Evolutionary conservation across 768 basidiomycete genomes (phyloP), one percentile per base, ranked within the genome.

Genomic region (Leccinum variicolor): DNA sequence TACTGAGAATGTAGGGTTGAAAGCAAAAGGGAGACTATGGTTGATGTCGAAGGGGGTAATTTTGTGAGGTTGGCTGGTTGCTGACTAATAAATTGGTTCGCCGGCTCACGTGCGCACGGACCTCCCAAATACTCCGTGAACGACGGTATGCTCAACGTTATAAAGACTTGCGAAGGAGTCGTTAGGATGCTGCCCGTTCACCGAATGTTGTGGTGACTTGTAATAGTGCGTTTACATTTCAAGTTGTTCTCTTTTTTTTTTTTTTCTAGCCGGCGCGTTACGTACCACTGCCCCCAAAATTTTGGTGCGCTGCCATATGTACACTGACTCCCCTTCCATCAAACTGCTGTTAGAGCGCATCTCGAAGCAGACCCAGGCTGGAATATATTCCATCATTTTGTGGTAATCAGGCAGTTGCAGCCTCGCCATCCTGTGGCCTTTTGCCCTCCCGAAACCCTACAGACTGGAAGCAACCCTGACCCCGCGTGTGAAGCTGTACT

Each of bases 31-130:
- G 54, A 61, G 71, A 63, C 56, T 41, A 53, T 33, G 33, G 33
- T 33, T 33, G 33, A 33, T 57, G 69, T 65, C 47, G 28, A 59
- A 61, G 52, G 23, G 28, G 55, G 59, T 52, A 66, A 70, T 58
- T 59, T 61, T 64, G 66, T 70, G 64, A 69, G 57, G 50, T 61
- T 63, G 59, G 31, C 1, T 46, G 47, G 3, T 13, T 54, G 68
- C 67, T 71, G 69, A 71, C 69, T 65, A 69, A 69, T 58, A 63
- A 52, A 45, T 26, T 26, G 17, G 26, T 17, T 55, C 19, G 26
- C 19, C 26, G 7, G 25, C 25, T 59, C 60, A 61, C 61, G 61
- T 62, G 66, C 53, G 68, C 69, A 69, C 70, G 69, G 71, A 67
- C 69, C 69, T 26, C 47, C 21, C 52, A 13, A 41, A 23, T 41